Conservation (phyloP, 1,284 basidiomycete species). For the Rhodotorula sp. region DNA sequence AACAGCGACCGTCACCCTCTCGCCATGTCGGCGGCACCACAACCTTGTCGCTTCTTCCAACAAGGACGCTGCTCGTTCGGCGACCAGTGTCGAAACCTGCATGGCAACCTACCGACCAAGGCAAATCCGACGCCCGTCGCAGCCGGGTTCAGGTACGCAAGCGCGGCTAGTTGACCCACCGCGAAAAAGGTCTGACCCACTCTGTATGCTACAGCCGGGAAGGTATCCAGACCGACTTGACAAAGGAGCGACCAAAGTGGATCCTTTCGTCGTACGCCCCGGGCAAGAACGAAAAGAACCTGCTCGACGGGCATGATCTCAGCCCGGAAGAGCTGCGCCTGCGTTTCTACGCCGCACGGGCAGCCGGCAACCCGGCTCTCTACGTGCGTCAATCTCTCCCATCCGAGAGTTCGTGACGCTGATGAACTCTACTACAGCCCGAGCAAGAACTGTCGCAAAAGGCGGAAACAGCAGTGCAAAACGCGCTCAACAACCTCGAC, state of each 20-base stretch:
- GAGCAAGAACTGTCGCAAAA: conserved; percentile 38
- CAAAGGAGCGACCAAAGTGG: conserved; percentile 70
- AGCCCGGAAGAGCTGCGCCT: conserved; percentile 77
- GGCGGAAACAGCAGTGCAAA: conserved; percentile 32
- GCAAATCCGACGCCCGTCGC: conserved; percentile 22
- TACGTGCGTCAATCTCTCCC: conserved; percentile 61
- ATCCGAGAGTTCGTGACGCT: conserved; percentile 6
- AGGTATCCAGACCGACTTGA: conserved; percentile 60
- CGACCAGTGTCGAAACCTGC: conserved; percentile 65
- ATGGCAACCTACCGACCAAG: conserved; percentile 46
- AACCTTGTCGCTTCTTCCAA: conserved; percentile 61
- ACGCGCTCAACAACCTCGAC: conserved; percentile 39
- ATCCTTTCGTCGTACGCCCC: conserved; percentile 77
- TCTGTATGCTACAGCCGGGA: conserved; percentile 55
- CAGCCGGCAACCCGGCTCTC: conserved; percentile 60
- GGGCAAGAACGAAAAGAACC: conserved; percentile 68
- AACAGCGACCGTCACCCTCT: no score
- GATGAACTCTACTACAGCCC: conserved; percentile 21
- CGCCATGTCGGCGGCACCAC: conserved; percentile 3
- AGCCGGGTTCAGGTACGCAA: conserved; percentile 17
- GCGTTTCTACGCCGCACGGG: conserved; percentile 62
- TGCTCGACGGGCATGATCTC: conserved; percentile 68
- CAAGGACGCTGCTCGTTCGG: conserved; percentile 70
- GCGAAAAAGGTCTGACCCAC: conserved; percentile 48
- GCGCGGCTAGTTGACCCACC: no score